A percentile compares a stretch with the other conserved stretches of the same genome.
phyloP scores from a whole-genome alignment of 1,284 basidiomycete genomes.

The Puccinia polysora region DNA sequence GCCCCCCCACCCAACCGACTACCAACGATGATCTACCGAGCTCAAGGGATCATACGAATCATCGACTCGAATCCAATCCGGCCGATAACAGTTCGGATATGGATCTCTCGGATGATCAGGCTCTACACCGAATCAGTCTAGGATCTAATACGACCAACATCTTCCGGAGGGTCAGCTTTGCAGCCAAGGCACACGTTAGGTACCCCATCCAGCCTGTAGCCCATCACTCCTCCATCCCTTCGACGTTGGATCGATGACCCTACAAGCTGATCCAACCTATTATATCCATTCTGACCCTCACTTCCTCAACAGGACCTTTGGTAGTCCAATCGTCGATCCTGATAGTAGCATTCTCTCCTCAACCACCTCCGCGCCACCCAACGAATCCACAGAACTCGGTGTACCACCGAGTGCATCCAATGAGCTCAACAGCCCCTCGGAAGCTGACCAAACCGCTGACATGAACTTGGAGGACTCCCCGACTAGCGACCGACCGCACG shows the following conservation, averaged over 20 bases:
- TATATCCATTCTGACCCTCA: too few species aligned
- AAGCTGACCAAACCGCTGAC: conserved; percentile 19
- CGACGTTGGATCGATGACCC: too few species aligned
- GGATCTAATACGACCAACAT: conserved; percentile 27
- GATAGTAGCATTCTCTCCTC: conserved; percentile 26
- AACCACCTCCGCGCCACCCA: not conserved
- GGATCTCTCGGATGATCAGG: conserved; percentile 32
- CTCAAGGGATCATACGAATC: not conserved
- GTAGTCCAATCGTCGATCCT: conserved; percentile 31
- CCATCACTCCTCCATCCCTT: too few species aligned
- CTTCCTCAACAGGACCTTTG: conserved; percentile 25
- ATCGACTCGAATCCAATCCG: not conserved
- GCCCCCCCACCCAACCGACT: not conserved
- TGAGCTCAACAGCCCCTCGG: not conserved
- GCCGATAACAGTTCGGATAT: conserved; percentile 36
- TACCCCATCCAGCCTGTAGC: not conserved
- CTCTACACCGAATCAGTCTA: conserved; percentile 6
- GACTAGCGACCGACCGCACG: not conserved
- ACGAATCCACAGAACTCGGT: not conserved
- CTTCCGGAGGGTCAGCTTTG: conserved; percentile 39
- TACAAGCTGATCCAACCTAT: too few species aligned
- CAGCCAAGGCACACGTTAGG: conserved; percentile 41
- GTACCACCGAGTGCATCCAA: not conserved
- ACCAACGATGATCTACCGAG: not conserved
- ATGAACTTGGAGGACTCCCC: conserved; percentile 27